Evolutionary conservation across 805 yeast species (phyloP), one percentile per base, ranked within the genome.

Genomic region (Ogataea paraovalis): DNA sequence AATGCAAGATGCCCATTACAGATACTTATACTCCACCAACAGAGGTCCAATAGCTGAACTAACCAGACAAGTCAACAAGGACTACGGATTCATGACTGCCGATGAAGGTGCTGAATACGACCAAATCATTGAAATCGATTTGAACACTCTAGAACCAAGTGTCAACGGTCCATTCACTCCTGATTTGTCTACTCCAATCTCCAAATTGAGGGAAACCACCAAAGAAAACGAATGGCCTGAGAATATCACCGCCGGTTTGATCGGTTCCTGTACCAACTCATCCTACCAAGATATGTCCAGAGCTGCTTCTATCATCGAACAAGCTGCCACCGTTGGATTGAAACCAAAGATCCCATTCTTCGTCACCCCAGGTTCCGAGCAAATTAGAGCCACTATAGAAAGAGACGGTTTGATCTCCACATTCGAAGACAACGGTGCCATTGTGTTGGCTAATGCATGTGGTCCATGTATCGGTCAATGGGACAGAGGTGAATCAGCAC

Each of bases 391-490:
- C 56, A 92, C 98, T 56, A 92, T 92, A 69, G 97, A 85, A 68
- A 85, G 96, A 71, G 98, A 92, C 70, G 97, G 98, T 53, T 85
- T 87, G 70, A 81, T 92, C 59, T 76, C 85, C 59, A 85, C 94
- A 58, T 90, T 92, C 72, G 82, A 84, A 66, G 89, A 88, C 64
- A 87, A 85, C 62, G 97, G 97, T 60, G 98, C 96, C 68, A 79
- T 85, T 52, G 97, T 92, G 47, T 76, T 92, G 66, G 97, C 98
- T 52, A 92, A 92, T 68, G 98, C 98, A 50, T 92, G 98, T 79
- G 98, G 98, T 65, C 98, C 98, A 67, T 91, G 98, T 80, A 91
- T 91, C 67, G 98, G 98, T 65, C 97, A 92, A 78, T 92, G 98
- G 98, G 97, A 91, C 71, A 86, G 98, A 74, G 71, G 71, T 41